phyloP scores from a whole-genome alignment of 352 stramenopile species.

The Phytophthora ohioensis region DNA sequence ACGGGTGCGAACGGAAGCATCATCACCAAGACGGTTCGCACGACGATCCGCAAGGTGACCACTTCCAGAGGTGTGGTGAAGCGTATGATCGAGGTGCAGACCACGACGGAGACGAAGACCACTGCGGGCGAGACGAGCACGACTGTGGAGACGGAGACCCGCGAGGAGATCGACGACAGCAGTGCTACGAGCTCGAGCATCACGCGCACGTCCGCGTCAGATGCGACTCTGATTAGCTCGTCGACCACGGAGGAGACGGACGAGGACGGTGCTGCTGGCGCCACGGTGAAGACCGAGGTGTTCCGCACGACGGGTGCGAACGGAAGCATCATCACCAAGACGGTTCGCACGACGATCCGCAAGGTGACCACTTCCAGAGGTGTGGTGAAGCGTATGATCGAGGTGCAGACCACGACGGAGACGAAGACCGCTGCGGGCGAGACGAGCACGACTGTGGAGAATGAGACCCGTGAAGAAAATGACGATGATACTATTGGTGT shows the following conservation, averaged over 20 bases:
- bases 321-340: slow-evolving; percentile 40
- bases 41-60: slow-evolving; percentile 33
- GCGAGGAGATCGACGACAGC: slow-evolving; percentile 27
- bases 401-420: slow-evolving; percentile 38
- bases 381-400: slow-evolving; percentile 35
- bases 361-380: slow-evolving; percentile 31
- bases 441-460: slow-evolving; percentile 32
- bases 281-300: slow-evolving; percentile 39
- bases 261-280: slow-evolving; percentile 25
- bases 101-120: slow-evolving; percentile 27
- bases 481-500: slow-evolving; percentile 1
- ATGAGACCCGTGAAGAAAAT: slow-evolving; percentile 20
- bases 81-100: slow-evolving; percentile 33
- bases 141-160: slow-evolving; percentile 28
- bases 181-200: slow-evolving; percentile 3
- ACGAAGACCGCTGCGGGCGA: slow-evolving; percentile 31
- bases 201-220: slow-evolving; percentile 15
- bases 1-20: slow-evolving; percentile 25
- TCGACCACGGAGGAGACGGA: slow-evolving; percentile 30
- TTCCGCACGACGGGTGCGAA: slow-evolving; percentile 30
- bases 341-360: slow-evolving; percentile 39
- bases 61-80: slow-evolving; percentile 26
- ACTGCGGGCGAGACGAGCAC: slow-evolving; percentile 25
- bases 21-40: slow-evolving; percentile 30
- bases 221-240: slow-evolving; percentile 29